Conservation (phyloP, 2,329 filamentous ascomycete species). For the Penicillium crustosum region DNA sequence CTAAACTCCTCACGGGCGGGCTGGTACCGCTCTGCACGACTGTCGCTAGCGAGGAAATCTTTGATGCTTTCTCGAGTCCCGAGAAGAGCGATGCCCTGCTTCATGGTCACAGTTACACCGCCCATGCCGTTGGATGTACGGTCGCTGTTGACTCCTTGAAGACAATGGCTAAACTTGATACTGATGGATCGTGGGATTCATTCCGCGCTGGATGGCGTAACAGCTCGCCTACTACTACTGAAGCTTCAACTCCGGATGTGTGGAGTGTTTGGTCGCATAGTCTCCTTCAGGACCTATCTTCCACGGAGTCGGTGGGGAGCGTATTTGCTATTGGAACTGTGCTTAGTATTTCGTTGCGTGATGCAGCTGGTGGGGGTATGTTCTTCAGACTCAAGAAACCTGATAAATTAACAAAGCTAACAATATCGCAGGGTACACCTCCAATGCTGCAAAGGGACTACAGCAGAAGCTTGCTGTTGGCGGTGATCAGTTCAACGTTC, state of each 20-base stretch:
- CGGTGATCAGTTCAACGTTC: conserved; percentile 48
- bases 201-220: conserved; percentile 54
- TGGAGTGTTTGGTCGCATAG: conserved; percentile 72
- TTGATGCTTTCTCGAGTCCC: conserved; percentile 66
- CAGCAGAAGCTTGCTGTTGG: conserved; percentile 51
- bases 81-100: conserved; percentile 77
- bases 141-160: conserved; percentile 69
- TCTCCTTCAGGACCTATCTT: conserved; percentile 62
- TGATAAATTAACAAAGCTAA: neutral
- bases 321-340: conserved; percentile 75
- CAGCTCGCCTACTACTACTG: neutral
- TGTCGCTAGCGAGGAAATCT: conserved; percentile 70
- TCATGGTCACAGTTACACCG: conserved; percentile 85
- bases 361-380: conserved; percentile 48
- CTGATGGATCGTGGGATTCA: conserved; percentile 56
- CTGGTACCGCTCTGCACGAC: conserved; percentile 76
- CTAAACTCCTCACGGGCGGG: conserved; percentile 80
- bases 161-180: conserved; percentile 61
- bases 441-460: conserved; percentile 54
- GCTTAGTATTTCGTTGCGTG: conserved; percentile 62
- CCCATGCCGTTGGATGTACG: conserved; percentile 76
- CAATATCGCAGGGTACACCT: conserved; percentile 53
- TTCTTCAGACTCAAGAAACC: neutral
- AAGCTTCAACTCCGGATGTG: conserved; percentile 24
- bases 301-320: conserved; percentile 57